Conservation (phyloP, 2,329 filamentous ascomycete species). For the Ceratocystis huliohia region DNA sequence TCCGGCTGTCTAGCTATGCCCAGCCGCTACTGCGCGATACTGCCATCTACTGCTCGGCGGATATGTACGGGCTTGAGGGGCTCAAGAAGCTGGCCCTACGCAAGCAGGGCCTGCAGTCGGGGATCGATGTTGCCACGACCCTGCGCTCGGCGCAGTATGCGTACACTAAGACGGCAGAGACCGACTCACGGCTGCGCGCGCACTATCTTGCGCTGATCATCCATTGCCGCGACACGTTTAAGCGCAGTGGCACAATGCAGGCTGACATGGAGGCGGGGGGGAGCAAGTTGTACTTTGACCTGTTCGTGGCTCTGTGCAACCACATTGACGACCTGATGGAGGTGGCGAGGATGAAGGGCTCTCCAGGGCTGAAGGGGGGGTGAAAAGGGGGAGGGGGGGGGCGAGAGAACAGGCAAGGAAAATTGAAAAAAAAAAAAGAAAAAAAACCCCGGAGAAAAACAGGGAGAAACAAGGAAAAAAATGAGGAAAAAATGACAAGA, state of each 20-base stretch:
- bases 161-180: constrained; percentile 88
- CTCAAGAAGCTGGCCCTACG: constrained; percentile 82
- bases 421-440: background rate
- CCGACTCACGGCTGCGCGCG: constrained; percentile 82
- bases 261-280: constrained; percentile 91
- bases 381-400: constrained; percentile 27
- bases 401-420: background rate
- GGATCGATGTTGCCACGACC: constrained; percentile 84
- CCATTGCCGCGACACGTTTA: constrained; percentile 92
- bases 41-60: constrained; percentile 83
- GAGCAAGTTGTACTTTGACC: constrained; percentile 88
- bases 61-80: constrained; percentile 81
- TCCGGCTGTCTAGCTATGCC: constrained; percentile 61
- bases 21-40: constrained; percentile 81
- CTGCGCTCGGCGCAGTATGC: constrained; percentile 87
- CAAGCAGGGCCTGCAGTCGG: constrained; percentile 88
- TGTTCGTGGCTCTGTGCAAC: constrained; percentile 97
- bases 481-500: background rate
- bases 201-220: constrained; percentile 97
- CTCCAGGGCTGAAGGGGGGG: constrained; percentile 39
- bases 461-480: background rate
- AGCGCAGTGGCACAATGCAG: constrained; percentile 97
- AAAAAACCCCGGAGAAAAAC: no score
- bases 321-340: constrained; percentile 94
- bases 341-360: constrained; percentile 52